Conservation (phyloP, 805 yeast species). For the Citeromyces nyonsensis region DNA sequence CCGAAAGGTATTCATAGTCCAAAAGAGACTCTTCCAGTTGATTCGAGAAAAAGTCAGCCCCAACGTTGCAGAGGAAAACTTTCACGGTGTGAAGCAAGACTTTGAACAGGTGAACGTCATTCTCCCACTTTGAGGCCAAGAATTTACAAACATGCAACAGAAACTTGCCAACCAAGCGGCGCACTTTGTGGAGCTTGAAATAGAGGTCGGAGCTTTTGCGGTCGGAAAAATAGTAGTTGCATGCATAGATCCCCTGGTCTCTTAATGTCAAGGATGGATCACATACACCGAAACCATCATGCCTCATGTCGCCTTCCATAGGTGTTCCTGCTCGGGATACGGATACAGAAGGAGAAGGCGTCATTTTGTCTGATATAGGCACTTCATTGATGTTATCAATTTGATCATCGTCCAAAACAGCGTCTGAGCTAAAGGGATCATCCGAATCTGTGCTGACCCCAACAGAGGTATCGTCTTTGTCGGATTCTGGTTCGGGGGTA, state of each 20-base stretch:
- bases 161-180: conserved; percentile 33
- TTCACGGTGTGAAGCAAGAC: conserved; percentile 48
- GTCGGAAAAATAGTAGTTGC: conserved; percentile 50
- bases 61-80: conserved; percentile 65
- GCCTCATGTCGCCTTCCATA: background rate
- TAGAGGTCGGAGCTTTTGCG: conserved; percentile 20
- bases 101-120: conserved; percentile 48
- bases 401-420: too few relatives aligned
- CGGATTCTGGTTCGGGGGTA: too few relatives aligned
- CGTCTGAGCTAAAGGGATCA: too few relatives aligned
- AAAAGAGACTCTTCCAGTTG: conserved; percentile 35
- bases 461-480: too few relatives aligned
- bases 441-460: too few relatives aligned
- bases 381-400: too few relatives aligned
- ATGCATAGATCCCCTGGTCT: conserved; percentile 45
- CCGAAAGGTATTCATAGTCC: conserved; percentile 38
- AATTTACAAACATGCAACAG: conserved; percentile 42
- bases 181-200: conserved; percentile 37
- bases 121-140: conserved; percentile 33
- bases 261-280: conserved; percentile 28
- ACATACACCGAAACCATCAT: conserved; percentile 5
- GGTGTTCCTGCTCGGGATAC: background rate
- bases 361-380: too few relatives aligned
- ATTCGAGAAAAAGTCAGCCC: conserved; percentile 49
- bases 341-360: background rate